These are phyloP conservation scores for Chenopodium formosanum DNA, from an alignment of 148 eudicot genomes.

Conservation along the genomic window DNA sequence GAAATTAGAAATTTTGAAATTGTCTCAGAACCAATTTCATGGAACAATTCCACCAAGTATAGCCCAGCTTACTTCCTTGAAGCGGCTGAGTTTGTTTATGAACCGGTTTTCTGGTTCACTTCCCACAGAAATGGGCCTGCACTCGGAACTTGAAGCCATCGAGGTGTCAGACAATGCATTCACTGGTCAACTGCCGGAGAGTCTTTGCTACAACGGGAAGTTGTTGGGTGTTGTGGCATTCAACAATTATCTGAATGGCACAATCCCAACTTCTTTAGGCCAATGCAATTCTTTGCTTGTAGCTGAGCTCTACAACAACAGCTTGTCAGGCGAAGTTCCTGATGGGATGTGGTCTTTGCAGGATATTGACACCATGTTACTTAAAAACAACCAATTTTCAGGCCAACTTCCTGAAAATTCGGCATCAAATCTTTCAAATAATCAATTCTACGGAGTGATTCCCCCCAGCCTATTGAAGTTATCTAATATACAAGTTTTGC, in stretches of 20 bases:
- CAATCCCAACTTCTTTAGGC: conserved; percentile 54
- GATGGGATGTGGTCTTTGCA: conserved; percentile 46
- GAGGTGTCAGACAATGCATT: conserved; percentile 52
- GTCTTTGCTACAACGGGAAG: conserved; percentile 42
- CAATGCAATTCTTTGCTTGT: conserved; percentile 37
- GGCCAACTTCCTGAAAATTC: no score
- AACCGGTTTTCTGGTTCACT: conserved; percentile 52
- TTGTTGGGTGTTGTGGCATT: conserved; percentile 38
- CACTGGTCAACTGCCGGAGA: conserved; percentile 58
- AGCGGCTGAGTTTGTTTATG: conserved; percentile 23
- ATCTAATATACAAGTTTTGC: no score
- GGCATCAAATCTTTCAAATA: no score
- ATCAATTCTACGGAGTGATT: no score
- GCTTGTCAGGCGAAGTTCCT: conserved; percentile 62
- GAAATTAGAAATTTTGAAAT: conserved; percentile 30
- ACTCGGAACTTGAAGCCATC: conserved; percentile 54
- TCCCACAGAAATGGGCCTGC: conserved; percentile 55
- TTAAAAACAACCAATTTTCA: no score
- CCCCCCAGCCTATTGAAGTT: no score
- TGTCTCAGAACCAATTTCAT: conserved; percentile 35
- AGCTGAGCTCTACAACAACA: conserved; percentile 42
- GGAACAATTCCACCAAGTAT: conserved; percentile 48
- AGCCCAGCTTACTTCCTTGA: conserved; percentile 37
- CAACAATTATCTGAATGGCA: conserved; percentile 52
- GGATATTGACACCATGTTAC: conserved; percentile 8